Percentiles rank a stretch among this genome's conserved stretches.
phyloP scores from a whole-genome alignment of 192 early-diverging fungal species.

The Coemansia sp. region DNA sequence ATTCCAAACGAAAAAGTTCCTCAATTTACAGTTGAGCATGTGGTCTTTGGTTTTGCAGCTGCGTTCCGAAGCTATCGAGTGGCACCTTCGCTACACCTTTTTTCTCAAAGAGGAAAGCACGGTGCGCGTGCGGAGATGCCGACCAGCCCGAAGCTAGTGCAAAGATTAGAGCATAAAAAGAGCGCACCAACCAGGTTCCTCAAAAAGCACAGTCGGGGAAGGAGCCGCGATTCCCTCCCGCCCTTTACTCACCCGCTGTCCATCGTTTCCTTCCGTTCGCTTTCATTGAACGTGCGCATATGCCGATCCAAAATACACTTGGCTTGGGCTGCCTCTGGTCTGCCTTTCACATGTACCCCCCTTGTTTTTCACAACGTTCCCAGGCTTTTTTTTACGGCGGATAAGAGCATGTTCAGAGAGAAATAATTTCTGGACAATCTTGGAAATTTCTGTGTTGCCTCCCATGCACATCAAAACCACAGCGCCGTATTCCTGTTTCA shows the following conservation, averaged over 20 bases:
- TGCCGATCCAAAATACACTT: neutral
- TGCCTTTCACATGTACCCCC: slow-evolving; percentile 3
- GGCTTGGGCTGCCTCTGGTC: neutral
- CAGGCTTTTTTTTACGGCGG: neutral
- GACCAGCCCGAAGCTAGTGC: neutral
- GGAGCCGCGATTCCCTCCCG: neutral
- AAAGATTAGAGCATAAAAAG: neutral
- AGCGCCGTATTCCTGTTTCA: neutral
- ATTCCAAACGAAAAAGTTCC: neutral
- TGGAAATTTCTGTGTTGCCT: neutral
- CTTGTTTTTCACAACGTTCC: neutral
- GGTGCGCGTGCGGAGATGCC: neutral
- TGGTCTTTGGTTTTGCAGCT: neutral
- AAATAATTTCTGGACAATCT: neutral
- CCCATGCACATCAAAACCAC: neutral
- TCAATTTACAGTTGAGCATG: neutral
- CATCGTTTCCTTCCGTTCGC: neutral
- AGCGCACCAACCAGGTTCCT: slow-evolving; percentile 1
- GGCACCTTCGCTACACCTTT: neutral
- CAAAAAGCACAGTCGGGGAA: neutral
- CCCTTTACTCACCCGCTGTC: neutral
- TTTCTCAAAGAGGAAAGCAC: neutral
- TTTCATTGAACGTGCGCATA: slow-evolving; percentile 1
- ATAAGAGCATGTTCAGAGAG: neutral
- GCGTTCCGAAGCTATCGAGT: neutral